Evolutionary conservation across 306 rosid species (phyloP), one percentile per base, ranked within the genome.

Genomic region (Quercus agrifolia): DNA sequence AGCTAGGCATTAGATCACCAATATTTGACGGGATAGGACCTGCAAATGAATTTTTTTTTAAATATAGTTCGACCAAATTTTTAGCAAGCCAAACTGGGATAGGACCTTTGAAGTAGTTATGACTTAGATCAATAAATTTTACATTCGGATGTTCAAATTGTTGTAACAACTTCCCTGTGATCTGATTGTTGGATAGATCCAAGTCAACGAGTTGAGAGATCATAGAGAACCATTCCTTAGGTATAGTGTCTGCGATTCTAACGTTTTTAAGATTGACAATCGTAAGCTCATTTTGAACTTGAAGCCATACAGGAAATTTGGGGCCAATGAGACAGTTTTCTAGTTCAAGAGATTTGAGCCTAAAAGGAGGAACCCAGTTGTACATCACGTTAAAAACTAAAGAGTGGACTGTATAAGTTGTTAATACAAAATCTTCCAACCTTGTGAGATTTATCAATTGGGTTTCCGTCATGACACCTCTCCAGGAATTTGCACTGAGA

Each of bases 291-390:
- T 11, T 59, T 74, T 76, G 78, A 71, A 63, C 71, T 20, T 70
- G 72, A 20, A 81, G 85, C 81, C 78, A 81, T 5, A 51, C 8
- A 21, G 81, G 85, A 71, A 81, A 81, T 14, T 13, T 52, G 0
- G 85, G 85, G 55, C 81, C 74, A n/a, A 71, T 0, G 19, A 20
- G 13, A 76, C 74, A 14, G 73, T 2, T 19, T 56, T 25, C 74
- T 70, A 8, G 76, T 52, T 6, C 4, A 5, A 81, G 17, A 21
- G 25, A 2, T 33, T 4, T 52, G 61, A 81, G 19, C 21, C n/a
- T 63, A 7, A 38, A 38, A 7, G 46, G 46, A 38, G 46, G 46
- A 38, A 38, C 46, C 46, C 46, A 38, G 46, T 52, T 4, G 5
- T 74, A 56, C 5, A 23, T 55, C 6, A 72, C 44, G 6, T 41